Conservation (phyloP, 345 rosid genomes). For the Populus pruinosa region DNA sequence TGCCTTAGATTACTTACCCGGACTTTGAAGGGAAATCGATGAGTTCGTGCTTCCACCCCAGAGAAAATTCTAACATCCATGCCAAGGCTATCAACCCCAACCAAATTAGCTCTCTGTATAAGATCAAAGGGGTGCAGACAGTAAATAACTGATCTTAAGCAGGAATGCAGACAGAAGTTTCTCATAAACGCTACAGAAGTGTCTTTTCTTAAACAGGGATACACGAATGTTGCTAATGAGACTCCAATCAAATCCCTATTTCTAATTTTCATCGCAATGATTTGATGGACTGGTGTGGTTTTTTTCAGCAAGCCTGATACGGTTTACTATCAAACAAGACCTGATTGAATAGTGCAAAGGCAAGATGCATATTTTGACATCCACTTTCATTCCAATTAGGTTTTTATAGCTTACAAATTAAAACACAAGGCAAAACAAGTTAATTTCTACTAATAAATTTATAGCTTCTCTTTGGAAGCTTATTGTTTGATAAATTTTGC, state of each 20-base stretch:
- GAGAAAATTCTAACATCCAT: slow-evolving; percentile 74
- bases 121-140: not conserved
- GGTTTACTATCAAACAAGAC: not conserved
- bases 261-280: not conserved
- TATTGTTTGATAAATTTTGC: not conserved
- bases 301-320: not conserved
- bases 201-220: not conserved
- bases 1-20: slow-evolving; percentile 41
- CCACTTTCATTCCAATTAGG: not conserved
- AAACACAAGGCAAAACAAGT: not conserved
- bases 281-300: not conserved
- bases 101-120: slow-evolving; percentile 61
- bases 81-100: slow-evolving; percentile 90
- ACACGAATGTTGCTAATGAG: not conserved
- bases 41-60: slow-evolving; percentile 72
- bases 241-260: not conserved
- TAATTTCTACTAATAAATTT: not conserved
- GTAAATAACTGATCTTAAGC: not conserved
- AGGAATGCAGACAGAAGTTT: not conserved
- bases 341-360: not conserved
- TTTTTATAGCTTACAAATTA: not conserved
- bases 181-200: not conserved
- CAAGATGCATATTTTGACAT: not conserved
- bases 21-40: slow-evolving; percentile 86
- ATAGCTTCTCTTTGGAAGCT: not conserved